These are phyloP conservation scores for Aspergillus ellipticus DNA, from an alignment of 495 filamentous ascomycete species.

Conservation along the genomic window DNA sequence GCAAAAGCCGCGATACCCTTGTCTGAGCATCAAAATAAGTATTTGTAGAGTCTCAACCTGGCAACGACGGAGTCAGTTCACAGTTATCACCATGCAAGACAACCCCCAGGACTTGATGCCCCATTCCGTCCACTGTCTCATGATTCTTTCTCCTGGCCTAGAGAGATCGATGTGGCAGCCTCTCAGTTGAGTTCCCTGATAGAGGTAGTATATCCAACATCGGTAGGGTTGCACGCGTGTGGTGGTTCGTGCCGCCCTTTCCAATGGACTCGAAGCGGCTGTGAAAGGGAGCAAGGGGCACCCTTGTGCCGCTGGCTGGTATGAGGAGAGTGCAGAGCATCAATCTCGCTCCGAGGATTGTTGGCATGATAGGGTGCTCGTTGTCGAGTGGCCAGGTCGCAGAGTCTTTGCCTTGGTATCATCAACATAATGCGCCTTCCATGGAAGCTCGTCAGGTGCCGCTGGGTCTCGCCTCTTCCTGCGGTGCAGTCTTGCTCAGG, in stretches of 20 bases:
- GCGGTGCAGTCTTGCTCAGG: neutral
- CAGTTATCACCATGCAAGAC: neutral
- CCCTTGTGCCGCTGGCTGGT: neutral
- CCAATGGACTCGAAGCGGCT: neutral
- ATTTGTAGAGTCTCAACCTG: neutral
- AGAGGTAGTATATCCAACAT: neutral
- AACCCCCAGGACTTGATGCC: neutral
- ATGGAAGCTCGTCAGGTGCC: neutral
- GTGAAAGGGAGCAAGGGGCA: neutral
- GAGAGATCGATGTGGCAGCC: neutral
- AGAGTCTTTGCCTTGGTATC: neutral
- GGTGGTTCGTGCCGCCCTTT: neutral
- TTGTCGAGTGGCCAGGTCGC: neutral
- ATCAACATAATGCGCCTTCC: neutral
- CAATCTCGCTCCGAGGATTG: neutral
- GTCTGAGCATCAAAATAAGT: neutral
- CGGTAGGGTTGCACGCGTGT: neutral
- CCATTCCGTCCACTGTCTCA: neutral
- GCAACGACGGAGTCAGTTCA: neutral
- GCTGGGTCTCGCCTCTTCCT: neutral
- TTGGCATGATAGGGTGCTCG: neutral
- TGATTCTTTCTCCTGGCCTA: neutral
- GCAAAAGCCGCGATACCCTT: neutral
- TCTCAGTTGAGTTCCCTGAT: neutral
- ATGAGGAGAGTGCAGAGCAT: neutral